Conservation (phyloP, 2,329 filamentous ascomycete genomes). For the Lecanicillium sp. region DNA sequence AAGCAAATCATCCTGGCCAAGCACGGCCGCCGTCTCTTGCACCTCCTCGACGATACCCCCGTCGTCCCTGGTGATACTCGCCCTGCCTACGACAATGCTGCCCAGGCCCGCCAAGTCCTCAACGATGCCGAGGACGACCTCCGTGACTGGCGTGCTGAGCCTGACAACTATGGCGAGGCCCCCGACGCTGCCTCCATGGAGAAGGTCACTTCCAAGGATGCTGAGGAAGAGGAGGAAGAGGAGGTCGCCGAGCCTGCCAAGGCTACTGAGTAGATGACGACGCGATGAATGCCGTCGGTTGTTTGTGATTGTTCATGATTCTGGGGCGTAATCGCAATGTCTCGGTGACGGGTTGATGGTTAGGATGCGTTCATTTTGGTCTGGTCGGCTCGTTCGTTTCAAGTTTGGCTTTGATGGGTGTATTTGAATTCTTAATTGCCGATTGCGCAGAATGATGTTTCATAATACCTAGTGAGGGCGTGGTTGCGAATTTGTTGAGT, state of each 20-base stretch:
- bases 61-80: conserved; percentile 79
- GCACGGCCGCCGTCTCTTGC: conserved; percentile 77
- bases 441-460: too few species aligned
- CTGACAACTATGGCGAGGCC: conserved; percentile 19
- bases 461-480: too few species aligned
- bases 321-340: too few species aligned
- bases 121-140: conserved; percentile 91
- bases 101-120: conserved; percentile 73
- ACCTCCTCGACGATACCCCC: conserved; percentile 81
- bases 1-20: conserved; percentile 93
- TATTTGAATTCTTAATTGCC: too few species aligned
- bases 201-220: not conserved
- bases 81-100: conserved; percentile 55
- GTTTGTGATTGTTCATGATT: too few species aligned
- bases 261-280: conserved; percentile 1
- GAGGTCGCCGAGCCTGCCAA: not conserved
- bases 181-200: not conserved
- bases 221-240: not conserved
- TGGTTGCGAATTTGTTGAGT: too few species aligned
- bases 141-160: conserved; percentile 58
- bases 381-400: too few species aligned
- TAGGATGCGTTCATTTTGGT: too few species aligned
- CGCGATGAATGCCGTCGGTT: too few species aligned
- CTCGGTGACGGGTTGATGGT: too few species aligned
- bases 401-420: too few species aligned